phyloP scores from a whole-genome alignment of 2,329 filamentous ascomycete genomes.

The Aspergillus ochraceoroseus region DNA sequence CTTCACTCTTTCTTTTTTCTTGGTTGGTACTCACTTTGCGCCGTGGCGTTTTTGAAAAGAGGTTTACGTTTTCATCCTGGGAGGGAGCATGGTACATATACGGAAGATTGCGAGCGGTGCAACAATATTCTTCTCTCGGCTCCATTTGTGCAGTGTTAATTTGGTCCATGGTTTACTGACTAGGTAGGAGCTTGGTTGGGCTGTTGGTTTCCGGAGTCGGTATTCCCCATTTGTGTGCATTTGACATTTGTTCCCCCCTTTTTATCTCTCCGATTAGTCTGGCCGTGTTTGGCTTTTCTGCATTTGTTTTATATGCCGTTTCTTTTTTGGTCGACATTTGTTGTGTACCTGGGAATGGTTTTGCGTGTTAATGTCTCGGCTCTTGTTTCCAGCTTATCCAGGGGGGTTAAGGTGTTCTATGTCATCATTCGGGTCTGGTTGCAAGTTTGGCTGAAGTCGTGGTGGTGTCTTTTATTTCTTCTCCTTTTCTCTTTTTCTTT shows the following conservation, averaged over 20 bases:
- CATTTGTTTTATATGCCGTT: conserved; percentile 10
- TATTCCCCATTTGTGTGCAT: conserved; percentile 24
- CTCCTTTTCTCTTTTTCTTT: conserved; percentile 7
- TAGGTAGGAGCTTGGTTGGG: conserved; percentile 26
- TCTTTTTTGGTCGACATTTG: conserved; percentile 9
- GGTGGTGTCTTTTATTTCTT: conserved; percentile 11
- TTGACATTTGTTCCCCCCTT: conserved; percentile 18
- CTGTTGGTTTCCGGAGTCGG: conserved; percentile 32
- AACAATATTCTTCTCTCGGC: conserved; percentile 22
- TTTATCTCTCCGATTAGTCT: conserved; percentile 11
- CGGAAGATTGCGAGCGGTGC: conserved; percentile 20
- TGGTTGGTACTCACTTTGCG: conserved; percentile 20
- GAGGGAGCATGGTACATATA: conserved; percentile 35
- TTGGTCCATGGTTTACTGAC: conserved; percentile 30
- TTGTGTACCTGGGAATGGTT: conserved; percentile 15
- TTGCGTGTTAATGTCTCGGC: conserved; percentile 17
- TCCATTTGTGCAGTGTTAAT: conserved; percentile 27
- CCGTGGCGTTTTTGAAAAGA: conserved; percentile 32
- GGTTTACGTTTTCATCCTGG: conserved; percentile 23
- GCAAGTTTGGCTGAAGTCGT: conserved; percentile 17
- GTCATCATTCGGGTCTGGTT: conserved; percentile 20
- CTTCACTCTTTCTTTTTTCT: conserved; percentile 12
- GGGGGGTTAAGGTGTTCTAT: conserved; percentile 21
- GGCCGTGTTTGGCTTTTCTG: conserved; percentile 8
- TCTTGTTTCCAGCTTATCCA: conserved; percentile 19